phyloP scores from a whole-genome alignment of 352 stramenopile species.

The Phytopythium oedochilum region DNA sequence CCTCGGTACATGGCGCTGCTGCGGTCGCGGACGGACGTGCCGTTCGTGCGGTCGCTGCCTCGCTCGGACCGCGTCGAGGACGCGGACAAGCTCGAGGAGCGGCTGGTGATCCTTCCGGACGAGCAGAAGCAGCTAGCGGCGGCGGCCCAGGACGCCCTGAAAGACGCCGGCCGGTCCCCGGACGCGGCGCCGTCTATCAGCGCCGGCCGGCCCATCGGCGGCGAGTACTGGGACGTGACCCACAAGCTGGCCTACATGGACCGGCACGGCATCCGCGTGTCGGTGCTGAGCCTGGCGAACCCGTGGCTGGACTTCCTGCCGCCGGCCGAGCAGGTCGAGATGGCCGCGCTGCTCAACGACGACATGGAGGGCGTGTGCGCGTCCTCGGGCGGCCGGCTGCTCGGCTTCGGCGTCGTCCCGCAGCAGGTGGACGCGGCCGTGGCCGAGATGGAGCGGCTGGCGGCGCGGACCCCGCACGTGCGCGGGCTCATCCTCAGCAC shows the following conservation, averaged over 20 bases:
- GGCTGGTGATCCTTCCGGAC: slow-evolving; percentile 55
- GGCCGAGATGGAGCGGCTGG: slow-evolving; percentile 31
- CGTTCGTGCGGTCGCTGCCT: slow-evolving; percentile 28
- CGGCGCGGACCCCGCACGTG: slow-evolving; percentile 27
- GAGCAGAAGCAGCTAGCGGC: slow-evolving; percentile 36
- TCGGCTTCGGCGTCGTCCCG: slow-evolving; percentile 50
- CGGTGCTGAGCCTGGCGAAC: slow-evolving; percentile 59
- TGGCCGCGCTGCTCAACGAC: slow-evolving; percentile 47
- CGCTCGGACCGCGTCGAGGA: slow-evolving; percentile 6
- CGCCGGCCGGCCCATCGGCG: slow-evolving; percentile 43
- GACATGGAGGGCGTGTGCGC: slow-evolving; percentile 47
- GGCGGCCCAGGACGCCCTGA: slow-evolving; percentile 6
- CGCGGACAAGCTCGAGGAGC: slow-evolving; percentile 14
- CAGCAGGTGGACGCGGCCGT: slow-evolving; percentile 30
- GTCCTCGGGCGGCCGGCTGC: slow-evolving; percentile 32
- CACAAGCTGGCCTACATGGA: slow-evolving; percentile 70
- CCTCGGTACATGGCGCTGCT: slow-evolving; percentile 64
- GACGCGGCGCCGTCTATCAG: slow-evolving; percentile 25
- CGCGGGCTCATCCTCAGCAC: slow-evolving; percentile 53
- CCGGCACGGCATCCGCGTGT: slow-evolving; percentile 45
- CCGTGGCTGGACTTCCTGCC: slow-evolving; percentile 68
- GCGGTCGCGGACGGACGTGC: slow-evolving; percentile 32
- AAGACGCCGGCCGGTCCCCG: no score
- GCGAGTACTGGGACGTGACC: slow-evolving; percentile 48
- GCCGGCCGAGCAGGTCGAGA: slow-evolving; percentile 27